A percentile compares a stretch with the other conserved stretches of the same genome.
Conservation (phyloP, 2,329 filamentous ascomycete genomes). For the Sarocladium brachiariae region DNA sequence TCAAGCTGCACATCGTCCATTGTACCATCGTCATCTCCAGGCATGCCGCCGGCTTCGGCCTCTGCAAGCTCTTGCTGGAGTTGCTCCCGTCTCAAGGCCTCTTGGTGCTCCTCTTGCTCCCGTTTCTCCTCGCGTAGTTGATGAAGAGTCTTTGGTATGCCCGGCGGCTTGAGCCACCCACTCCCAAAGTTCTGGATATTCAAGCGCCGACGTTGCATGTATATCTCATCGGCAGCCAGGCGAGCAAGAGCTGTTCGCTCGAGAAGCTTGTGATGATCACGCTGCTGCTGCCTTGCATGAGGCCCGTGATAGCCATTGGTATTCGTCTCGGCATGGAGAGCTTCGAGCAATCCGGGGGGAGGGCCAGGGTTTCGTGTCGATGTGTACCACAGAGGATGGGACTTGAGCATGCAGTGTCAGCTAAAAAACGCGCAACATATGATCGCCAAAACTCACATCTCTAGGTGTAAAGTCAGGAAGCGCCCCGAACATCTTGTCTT, state of each 20-base stretch:
- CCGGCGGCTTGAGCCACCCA: constrained; percentile 84
- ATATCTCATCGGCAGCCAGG: constrained; percentile 69
- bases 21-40: constrained; percentile 34
- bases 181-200: constrained; percentile 84
- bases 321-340: constrained; percentile 23
- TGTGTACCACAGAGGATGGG: constrained; percentile 68
- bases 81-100: constrained; percentile 63
- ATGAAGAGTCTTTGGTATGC: constrained; percentile 81
- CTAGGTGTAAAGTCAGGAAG: constrained; percentile 63
- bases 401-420: constrained; percentile 35
- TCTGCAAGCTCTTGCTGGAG: constrained; percentile 69
- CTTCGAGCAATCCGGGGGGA: constrained; percentile 26
- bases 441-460: constrained; percentile 50
- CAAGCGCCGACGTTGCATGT: constrained; percentile 66
- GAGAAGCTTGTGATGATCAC: constrained; percentile 38
- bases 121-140: constrained; percentile 84
- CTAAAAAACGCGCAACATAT: too few species aligned
- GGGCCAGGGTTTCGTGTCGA: constrained; percentile 48
- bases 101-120: constrained; percentile 80
- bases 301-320: constrained; percentile 20
- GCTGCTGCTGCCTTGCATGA: constrained; percentile 29
- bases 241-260: constrained; percentile 59
- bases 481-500: constrained; percentile 48
- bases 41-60: constrained; percentile 43
- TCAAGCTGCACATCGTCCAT: constrained; percentile 52